phyloP scores from a whole-genome alignment of 805 yeast genomes.

The Dipodascus geniculatus region DNA sequence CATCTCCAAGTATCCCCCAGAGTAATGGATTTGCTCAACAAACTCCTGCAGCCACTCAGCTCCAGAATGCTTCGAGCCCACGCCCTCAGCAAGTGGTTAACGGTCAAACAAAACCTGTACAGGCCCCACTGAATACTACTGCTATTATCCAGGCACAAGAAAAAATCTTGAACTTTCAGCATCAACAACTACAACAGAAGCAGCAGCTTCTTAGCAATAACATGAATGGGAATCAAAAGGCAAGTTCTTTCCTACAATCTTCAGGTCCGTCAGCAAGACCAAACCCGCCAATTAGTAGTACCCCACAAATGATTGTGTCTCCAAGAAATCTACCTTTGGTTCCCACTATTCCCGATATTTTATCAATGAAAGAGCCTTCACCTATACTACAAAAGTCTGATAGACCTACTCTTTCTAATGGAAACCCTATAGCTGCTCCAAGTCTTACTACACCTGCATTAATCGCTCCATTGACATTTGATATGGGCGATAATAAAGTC shows the following conservation, averaged over 20 bases:
- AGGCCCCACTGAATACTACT: constrained; percentile 17
- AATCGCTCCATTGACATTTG: constrained; percentile 68
- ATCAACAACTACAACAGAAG: constrained; percentile 4
- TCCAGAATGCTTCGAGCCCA: constrained; percentile 8
- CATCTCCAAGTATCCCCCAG: neutral
- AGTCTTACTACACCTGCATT: constrained; percentile 67
- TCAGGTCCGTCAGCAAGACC: constrained; percentile 21
- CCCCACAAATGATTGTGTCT: constrained; percentile 26
- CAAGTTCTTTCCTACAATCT: constrained; percentile 5
- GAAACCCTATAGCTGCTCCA: constrained; percentile 62
- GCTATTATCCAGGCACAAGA: constrained; percentile 7
- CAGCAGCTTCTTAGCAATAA: constrained; percentile 5
- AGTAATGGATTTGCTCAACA: neutral
- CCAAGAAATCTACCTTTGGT: constrained; percentile 20
- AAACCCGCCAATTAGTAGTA: constrained; percentile 26
- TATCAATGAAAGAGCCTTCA: constrained; percentile 53
- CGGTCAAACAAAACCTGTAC: constrained; percentile 10
- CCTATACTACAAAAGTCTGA: constrained; percentile 56
- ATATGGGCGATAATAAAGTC: constrained; percentile 55
- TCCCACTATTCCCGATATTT: constrained; percentile 42
- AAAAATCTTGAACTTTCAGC: constrained; percentile 5
- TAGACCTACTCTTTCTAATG: constrained; percentile 78
- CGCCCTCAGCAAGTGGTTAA: constrained; percentile 15
- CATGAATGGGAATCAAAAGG: neutral
- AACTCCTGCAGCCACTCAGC: constrained; percentile 5